phyloP scores from a whole-genome alignment of 148 eudicot species.

The Chenopodium berlandieri region DNA sequence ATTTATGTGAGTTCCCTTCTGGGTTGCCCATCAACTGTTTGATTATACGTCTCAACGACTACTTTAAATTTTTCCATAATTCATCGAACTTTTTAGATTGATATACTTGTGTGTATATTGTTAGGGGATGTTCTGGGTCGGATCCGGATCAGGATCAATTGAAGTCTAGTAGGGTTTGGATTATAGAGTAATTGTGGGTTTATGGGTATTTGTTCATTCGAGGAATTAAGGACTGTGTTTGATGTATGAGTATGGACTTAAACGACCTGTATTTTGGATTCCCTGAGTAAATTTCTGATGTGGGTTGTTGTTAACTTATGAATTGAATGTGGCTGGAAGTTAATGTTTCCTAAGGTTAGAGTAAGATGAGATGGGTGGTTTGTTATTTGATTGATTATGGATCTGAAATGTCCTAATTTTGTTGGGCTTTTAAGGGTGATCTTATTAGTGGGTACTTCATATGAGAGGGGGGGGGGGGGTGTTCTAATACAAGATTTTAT shows the following conservation, averaged over 20 bases:
- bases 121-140: no score
- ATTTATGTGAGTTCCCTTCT: conserved; percentile 11
- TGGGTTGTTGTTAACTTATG: not conserved
- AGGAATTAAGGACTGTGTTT: not conserved
- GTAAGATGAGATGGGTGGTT: not conserved
- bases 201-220: not conserved
- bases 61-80: not conserved
- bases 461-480: not conserved
- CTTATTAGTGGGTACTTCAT: not conserved
- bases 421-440: not conserved
- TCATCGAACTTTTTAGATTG: not conserved
- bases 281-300: not conserved
- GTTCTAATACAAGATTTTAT: not conserved
- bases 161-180: no score
- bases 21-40: not conserved
- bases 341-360: not conserved
- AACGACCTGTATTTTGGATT: not conserved
- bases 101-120: no score
- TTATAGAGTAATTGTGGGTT: not conserved
- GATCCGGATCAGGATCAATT: no score
- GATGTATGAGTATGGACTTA: not conserved
- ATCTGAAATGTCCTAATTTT: not conserved
- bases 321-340: not conserved
- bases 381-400: not conserved
- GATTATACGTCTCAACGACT: not conserved